Conservation (phyloP, 306 rosid species). For the Malus orientalis region DNA sequence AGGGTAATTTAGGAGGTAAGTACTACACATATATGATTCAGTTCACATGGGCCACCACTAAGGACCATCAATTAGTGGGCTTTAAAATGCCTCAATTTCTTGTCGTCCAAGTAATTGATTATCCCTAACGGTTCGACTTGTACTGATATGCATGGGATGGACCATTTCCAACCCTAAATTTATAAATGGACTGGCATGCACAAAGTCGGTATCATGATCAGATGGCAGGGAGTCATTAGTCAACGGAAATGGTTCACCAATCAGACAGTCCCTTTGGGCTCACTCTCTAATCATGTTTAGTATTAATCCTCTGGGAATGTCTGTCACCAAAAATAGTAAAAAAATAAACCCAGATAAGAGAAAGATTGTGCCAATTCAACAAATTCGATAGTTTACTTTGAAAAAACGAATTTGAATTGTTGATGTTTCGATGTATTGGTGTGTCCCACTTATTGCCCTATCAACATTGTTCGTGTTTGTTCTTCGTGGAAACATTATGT, state of each 20-base stretch:
- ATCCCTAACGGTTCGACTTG: conserved; percentile 34
- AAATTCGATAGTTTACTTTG: neutral
- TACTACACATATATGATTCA: neutral
- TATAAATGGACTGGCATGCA: neutral
- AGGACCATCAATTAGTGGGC: conserved; percentile 33
- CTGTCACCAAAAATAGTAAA: conserved; percentile 13
- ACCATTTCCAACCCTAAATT: conserved; percentile 22
- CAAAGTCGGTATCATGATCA: conserved; percentile 25
- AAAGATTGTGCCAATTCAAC: neutral
- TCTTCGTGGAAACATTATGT: neutral
- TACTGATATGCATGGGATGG: conserved; percentile 20
- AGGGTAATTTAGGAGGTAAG: conserved; percentile 22
- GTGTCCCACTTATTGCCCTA: neutral
- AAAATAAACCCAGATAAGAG: neutral
- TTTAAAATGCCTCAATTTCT: conserved; percentile 19
- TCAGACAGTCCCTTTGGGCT: conserved; percentile 8
- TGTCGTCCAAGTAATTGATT: conserved; percentile 57
- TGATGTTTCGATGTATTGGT: neutral
- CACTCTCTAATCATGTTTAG: conserved; percentile 17
- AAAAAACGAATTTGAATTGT: neutral
- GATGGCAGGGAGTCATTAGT: conserved; percentile 21
- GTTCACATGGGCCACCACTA: conserved; percentile 37
- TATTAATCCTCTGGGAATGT: conserved; percentile 29
- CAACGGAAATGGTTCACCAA: conserved; percentile 23
- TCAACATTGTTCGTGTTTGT: neutral